These are phyloP conservation scores for Coelastrella sp. DNA, from an alignment of 139 green algal species.

Conservation along the genomic window DNA sequence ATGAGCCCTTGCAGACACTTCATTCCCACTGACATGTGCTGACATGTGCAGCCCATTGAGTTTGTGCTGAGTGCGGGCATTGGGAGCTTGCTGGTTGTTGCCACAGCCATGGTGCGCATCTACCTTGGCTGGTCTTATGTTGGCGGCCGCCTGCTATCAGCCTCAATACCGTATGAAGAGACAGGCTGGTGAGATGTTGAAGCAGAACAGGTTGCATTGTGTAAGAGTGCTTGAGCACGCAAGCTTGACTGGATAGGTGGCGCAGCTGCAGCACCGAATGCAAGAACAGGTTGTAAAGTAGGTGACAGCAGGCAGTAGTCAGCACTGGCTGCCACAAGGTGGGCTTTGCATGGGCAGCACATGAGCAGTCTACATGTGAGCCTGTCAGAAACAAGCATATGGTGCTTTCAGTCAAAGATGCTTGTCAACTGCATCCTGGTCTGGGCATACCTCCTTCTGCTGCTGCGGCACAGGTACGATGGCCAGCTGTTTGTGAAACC, in stretches of 20 bases:
- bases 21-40: neutral
- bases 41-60: slow-evolving; percentile 64
- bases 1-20: no score
- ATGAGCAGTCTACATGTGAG: neutral
- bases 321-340: no score
- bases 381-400: no score
- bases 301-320: no score
- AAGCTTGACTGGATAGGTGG: no score
- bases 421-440: no score
- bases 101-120: slow-evolving; percentile 80
- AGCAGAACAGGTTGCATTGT: no score
- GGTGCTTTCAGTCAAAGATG: no score
- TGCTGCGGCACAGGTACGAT: slow-evolving; percentile 64
- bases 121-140: slow-evolving; percentile 96
- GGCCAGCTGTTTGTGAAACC: slow-evolving; percentile 82
- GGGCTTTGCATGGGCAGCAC: no score
- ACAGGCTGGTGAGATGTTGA: slow-evolving; percentile 22
- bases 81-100: slow-evolving; percentile 80
- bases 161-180: slow-evolving; percentile 57
- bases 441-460: neutral
- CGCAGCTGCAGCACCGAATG: no score
- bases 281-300: no score
- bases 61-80: slow-evolving; percentile 68
- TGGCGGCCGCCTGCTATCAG: slow-evolving; percentile 86
- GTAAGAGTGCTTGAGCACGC: no score